Percentiles rank a stretch among this genome's conserved stretches.
phyloP scores from a whole-genome alignment of 108 stramenopile genomes.

The Chaetoceros tenuissimus region DNA sequence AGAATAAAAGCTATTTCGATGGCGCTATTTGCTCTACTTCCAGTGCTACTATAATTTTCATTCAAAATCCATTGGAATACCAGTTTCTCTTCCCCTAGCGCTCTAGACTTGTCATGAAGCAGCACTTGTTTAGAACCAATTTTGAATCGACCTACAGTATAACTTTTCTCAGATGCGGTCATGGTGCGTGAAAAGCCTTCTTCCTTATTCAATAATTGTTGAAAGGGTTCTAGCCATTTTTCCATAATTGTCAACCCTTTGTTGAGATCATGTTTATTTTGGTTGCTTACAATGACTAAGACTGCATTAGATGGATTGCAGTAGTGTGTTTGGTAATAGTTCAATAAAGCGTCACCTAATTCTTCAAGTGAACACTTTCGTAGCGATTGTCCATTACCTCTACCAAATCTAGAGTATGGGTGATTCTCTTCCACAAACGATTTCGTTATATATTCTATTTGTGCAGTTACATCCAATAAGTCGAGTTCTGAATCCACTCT shows the following conservation, averaged over 20 bases:
- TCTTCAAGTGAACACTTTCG: constrained; percentile 27
- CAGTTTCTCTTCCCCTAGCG: constrained; percentile 23
- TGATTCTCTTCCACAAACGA: constrained; percentile 50
- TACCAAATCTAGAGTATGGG: constrained; percentile 50
- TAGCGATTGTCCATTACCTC: constrained; percentile 51
- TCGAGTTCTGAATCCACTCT: constrained; percentile 63
- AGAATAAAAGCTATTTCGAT: constrained; percentile 58
- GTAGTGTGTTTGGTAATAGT: no score
- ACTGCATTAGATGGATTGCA: no score
- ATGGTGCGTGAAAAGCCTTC: no score
- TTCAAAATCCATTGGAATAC: constrained; percentile 64
- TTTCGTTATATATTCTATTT: constrained; percentile 53
- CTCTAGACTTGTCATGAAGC: background rate
- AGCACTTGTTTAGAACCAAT: no score
- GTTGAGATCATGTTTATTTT: no score
- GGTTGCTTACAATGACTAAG: no score
- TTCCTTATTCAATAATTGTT: no score
- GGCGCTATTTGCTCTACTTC: constrained; percentile 26
- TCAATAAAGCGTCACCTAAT: constrained; percentile 27
- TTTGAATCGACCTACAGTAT: no score
- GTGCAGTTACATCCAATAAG: constrained; percentile 27
- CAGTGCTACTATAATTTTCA: constrained; percentile 25
- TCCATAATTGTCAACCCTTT: no score
- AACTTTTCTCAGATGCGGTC: no score
- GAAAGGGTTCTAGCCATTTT: no score